Evolutionary conservation across 2,329 filamentous ascomycete species (phyloP), one percentile per base, ranked within the genome.

Genomic region (Beauveria pseudobassiana): DNA sequence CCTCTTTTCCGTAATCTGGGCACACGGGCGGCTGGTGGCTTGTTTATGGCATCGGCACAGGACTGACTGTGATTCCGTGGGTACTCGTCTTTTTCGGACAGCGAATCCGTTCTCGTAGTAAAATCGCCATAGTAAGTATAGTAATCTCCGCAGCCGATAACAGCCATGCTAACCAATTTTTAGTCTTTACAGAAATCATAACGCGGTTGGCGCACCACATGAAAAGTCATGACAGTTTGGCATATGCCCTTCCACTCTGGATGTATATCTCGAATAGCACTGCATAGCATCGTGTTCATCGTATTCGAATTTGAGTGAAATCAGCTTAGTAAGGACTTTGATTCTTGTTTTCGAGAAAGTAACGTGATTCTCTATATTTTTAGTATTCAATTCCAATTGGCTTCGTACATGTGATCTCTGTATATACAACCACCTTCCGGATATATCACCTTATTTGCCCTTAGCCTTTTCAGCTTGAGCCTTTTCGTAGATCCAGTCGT

Each of bases 401-500:
- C 38, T 26, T 40, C 48, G 40, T 52, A 24, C 16, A 51, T 52
- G 45, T 40, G 34, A 12, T 20, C 4, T 14, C 12, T 18, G 5
- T 59, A 59, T 59, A 52, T 53, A 61, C 59, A 53, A 28, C 8
- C 28, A 18, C 5, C 18, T 45, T 18, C 34, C 20, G 28, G 6
- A 9, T 3, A 22, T 6, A 42, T 22, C 3, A 2, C 14, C 14
- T 48, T 58, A 52, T 40, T 62, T 62, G 42, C 59, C 30, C 42
- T 63, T 58, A 20, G 76, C 74, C 73, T 82, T 83, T 67, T 83
- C 79, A 61, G 82, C 80, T 69, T 93, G 86, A 1, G 87, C 85
- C 73, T 90, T 83, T 77, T 98, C 93, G 75, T 93, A 95, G 65
- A 99, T 86, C 95, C 95, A 99, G 76, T 99, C 95, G 71, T 99